These are phyloP conservation scores for Alnus rubra DNA, from an alignment of 306 rosid species.

Conservation along the genomic window DNA sequence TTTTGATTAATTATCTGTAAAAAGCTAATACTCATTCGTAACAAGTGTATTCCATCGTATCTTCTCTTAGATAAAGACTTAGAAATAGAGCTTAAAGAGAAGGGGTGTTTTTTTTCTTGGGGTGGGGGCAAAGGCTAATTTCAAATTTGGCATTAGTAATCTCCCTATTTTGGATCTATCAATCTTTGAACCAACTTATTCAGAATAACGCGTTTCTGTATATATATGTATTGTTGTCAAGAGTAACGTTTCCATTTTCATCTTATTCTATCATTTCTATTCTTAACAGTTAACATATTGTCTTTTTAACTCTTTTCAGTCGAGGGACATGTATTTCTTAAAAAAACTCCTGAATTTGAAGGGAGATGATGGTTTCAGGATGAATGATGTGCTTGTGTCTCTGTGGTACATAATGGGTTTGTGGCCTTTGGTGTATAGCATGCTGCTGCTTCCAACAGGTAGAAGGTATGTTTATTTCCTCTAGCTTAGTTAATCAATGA, in stretches of 20 bases:
- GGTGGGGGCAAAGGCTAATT: not conserved
- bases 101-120: not conserved
- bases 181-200: not conserved
- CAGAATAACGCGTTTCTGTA: not conserved
- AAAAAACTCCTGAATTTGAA: constrained; percentile 73
- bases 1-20: not conserved
- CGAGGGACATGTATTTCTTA: constrained; percentile 71
- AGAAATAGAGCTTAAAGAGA: not conserved
- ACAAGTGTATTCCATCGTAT: not conserved
- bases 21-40: not conserved
- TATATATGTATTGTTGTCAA: not conserved
- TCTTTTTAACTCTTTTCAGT: constrained; percentile 37
- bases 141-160: not conserved
- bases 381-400: constrained; percentile 82
- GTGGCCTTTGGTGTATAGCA: constrained; percentile 86
- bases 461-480: constrained; percentile 60
- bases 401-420: constrained; percentile 91
- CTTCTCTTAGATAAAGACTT: not conserved
- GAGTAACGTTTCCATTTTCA: not conserved
- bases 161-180: not conserved
- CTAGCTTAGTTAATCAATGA: not conserved
- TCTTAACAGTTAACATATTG: not conserved
- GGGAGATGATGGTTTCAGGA: constrained; percentile 83
- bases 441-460: constrained; percentile 84
- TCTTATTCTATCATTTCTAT: not conserved